phyloP scores from a whole-genome alignment of 192 early-diverging fungal genomes.

The Coemansia sp. region DNA sequence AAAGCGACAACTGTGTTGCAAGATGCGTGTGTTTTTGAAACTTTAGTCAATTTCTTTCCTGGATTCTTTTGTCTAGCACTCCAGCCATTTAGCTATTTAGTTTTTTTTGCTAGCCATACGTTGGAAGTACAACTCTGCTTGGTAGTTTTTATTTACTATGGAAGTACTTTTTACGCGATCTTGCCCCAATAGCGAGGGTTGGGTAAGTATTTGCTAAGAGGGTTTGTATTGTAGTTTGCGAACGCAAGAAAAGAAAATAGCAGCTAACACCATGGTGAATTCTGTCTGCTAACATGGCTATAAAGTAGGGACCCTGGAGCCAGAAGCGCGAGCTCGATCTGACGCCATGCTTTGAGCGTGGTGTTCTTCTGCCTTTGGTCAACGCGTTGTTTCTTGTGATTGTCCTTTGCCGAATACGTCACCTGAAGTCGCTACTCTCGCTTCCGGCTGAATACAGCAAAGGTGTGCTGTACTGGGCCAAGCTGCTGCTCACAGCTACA shows the following conservation, averaged over 20 bases:
- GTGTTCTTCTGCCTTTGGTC: slow-evolving; percentile 9
- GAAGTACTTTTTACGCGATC: background rate
- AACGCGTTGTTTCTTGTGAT: slow-evolving; percentile 17
- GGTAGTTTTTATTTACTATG: too few species aligned
- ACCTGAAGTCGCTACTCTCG: background rate
- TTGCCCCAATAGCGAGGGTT: slow-evolving; percentile 17
- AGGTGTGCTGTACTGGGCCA: slow-evolving; percentile 13
- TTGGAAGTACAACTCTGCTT: too few species aligned
- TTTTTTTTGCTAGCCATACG: too few species aligned
- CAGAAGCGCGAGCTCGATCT: slow-evolving; percentile 19
- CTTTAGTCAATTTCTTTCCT: too few species aligned
- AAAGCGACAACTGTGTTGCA: too few species aligned
- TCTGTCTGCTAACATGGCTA: background rate
- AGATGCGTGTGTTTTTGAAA: too few species aligned
- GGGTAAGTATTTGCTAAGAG: slow-evolving; percentile 16
- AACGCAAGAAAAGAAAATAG: background rate
- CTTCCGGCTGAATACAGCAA: slow-evolving; percentile 4
- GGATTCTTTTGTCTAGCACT: too few species aligned
- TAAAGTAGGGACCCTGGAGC: slow-evolving; percentile 37
- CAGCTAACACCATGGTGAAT: background rate
- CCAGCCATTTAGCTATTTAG: too few species aligned
- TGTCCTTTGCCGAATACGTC: background rate
- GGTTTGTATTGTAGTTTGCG: background rate
- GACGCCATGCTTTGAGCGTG: slow-evolving; percentile 37
- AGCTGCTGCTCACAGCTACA: slow-evolving; percentile 11